A percentile compares a stretch with the other conserved stretches of the same genome.
Evolutionary conservation across 768 basidiomycete species (phyloP).

Genomic region (Vararia minispora): DNA sequence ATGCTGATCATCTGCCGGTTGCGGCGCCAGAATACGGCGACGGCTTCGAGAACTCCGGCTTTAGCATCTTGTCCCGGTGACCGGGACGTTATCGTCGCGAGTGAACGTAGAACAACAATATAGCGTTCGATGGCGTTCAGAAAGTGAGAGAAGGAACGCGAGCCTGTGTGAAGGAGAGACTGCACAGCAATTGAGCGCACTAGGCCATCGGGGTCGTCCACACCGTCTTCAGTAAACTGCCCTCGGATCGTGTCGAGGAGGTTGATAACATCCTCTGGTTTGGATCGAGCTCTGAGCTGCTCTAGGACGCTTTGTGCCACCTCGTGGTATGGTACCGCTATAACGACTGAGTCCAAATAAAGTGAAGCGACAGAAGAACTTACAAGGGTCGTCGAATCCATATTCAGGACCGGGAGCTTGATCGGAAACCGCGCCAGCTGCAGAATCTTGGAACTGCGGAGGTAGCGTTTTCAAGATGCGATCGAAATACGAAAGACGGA

Average conservation of each 20-base stretch:
- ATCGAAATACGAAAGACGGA: slow-evolving; percentile 87
- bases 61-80: slow-evolving; percentile 44
- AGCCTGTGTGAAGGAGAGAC: slow-evolving; percentile 83
- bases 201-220: slow-evolving; percentile 52
- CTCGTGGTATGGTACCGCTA: slow-evolving; percentile 73
- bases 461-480: slow-evolving; percentile 86
- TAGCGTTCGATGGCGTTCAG: slow-evolving; percentile 97
- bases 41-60: slow-evolving; percentile 58
- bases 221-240: slow-evolving; percentile 48
- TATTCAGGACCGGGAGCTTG: slow-evolving; percentile 73
- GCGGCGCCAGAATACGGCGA: slow-evolving; percentile 71
- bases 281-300: slow-evolving; percentile 72
- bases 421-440: slow-evolving; percentile 49
- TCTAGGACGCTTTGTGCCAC: slow-evolving; percentile 67
- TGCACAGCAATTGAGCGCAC: slow-evolving; percentile 77
- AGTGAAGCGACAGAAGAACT: slow-evolving; percentile 14
- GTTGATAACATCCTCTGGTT: slow-evolving; percentile 67
- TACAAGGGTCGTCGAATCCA: slow-evolving; percentile 75
- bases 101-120: slow-evolving; percentile 58
- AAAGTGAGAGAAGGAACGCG: slow-evolving; percentile 94
- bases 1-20: slow-evolving; percentile 84
- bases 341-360: background rate
- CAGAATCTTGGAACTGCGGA: slow-evolving; percentile 59
- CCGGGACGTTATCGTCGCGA: too few relatives aligned
- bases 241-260: slow-evolving; percentile 63